Conservation (phyloP, 2,329 filamentous ascomycete genomes). For the Erysiphe neolycopersici region DNA sequence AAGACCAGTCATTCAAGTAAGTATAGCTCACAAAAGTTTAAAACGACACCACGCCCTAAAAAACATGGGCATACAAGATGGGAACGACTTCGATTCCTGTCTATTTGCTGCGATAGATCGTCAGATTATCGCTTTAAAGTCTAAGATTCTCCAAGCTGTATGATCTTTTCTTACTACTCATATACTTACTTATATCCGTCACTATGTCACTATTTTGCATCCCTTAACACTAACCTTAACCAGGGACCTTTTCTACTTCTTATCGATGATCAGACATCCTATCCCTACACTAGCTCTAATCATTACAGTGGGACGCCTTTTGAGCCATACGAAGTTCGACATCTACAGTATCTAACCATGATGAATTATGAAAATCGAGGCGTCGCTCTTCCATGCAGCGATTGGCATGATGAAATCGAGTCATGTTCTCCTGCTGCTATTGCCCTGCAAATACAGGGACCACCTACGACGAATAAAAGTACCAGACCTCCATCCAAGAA, state of each 20-base stretch:
- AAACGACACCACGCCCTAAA: background rate
- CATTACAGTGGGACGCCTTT: constrained; percentile 11
- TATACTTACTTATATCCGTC: background rate
- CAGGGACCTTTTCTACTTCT: constrained; percentile 11
- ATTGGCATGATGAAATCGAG: constrained; percentile 10
- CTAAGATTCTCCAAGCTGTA: constrained; percentile 8
- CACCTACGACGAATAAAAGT: constrained; percentile 8
- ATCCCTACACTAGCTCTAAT: constrained; percentile 6
- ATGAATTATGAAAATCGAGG: constrained; percentile 7
- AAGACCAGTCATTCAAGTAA: background rate
- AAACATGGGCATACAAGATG: constrained; percentile 1
- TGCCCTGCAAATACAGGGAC: constrained; percentile 9
- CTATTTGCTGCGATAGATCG: constrained; percentile 5
- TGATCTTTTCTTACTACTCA: background rate
- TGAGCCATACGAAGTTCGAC: constrained; percentile 9
- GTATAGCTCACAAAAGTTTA: background rate
- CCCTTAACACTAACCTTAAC: background rate
- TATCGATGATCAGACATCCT: constrained; percentile 7
- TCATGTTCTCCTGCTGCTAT: constrained; percentile 6
- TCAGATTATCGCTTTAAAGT: constrained; percentile 7
- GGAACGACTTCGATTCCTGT: constrained; percentile 1
- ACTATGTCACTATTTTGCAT: background rate
- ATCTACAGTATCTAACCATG: constrained; percentile 13
- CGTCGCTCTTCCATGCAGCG: constrained; percentile 6
- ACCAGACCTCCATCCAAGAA: constrained; percentile 9